Conservation (phyloP, 352 stramenopile genomes). For the Phytophthora pinifolia region DNA sequence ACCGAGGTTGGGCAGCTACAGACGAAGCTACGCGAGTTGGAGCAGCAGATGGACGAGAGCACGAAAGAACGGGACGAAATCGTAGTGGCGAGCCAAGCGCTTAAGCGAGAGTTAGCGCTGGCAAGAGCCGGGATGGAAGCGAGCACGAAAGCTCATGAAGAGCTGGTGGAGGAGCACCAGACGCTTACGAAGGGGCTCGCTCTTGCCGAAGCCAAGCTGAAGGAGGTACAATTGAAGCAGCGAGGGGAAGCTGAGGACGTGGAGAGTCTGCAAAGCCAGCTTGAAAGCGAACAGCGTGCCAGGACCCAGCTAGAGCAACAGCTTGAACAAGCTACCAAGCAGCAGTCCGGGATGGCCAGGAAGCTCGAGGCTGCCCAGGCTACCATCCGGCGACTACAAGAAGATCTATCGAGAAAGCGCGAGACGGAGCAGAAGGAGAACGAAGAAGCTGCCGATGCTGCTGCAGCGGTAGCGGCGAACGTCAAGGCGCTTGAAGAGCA, state of each 20-base stretch:
- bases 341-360: conserved; percentile 19
- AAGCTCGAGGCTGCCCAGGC: conserved; percentile 37
- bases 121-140: conserved; percentile 23
- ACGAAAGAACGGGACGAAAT: conserved; percentile 33
- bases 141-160: conserved; percentile 15
- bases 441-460: conserved; percentile 24
- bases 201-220: conserved; percentile 27
- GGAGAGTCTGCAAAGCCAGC: conserved; percentile 20
- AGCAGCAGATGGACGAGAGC: conserved; percentile 24
- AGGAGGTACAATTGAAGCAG: conserved; percentile 25
- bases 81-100: conserved; percentile 23
- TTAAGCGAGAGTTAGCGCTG: conserved; percentile 39
- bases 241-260: conserved; percentile 13
- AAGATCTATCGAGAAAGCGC: conserved; percentile 30
- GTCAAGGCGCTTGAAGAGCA: conserved; percentile 24
- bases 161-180: conserved; percentile 25
- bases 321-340: conserved; percentile 23
- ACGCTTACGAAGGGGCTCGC: conserved; percentile 24
- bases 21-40: conserved; percentile 20
- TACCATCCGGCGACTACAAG: conserved; percentile 31
- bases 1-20: conserved; percentile 24
- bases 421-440: conserved; percentile 20
- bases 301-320: conserved; percentile 23
- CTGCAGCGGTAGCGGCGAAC: conserved; percentile 19
- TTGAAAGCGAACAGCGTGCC: conserved; percentile 25